Evolutionary conservation across 192 early-diverging fungal species (phyloP).

Genomic region (Linnemannia zychae): DNA sequence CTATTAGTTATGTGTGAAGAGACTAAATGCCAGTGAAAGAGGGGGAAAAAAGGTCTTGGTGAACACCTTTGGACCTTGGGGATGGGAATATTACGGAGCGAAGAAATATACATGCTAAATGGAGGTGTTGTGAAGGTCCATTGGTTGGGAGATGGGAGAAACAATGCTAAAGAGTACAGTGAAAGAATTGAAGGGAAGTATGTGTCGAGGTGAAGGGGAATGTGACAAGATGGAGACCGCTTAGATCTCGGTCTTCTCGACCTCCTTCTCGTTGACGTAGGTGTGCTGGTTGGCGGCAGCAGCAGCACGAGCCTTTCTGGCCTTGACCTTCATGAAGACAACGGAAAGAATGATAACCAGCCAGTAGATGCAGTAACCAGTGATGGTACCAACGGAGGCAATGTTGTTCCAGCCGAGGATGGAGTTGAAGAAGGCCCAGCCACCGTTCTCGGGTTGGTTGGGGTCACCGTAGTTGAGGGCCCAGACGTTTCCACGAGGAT

Average conservation of each 20-base stretch:
- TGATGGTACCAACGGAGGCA: conserved; percentile 80
- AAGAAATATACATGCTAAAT: conserved; percentile 28
- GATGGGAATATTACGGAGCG: conserved; percentile 22
- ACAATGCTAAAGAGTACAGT: conserved; percentile 17
- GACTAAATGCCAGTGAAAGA: background rate
- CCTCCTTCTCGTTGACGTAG: conserved; percentile 33
- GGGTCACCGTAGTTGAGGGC: conserved; percentile 75
- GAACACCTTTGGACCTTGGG: conserved; percentile 3
- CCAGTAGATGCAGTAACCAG: conserved; percentile 90
- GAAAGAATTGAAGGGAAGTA: background rate
- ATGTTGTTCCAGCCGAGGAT: conserved; percentile 84
- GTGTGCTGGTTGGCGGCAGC: conserved; percentile 9
- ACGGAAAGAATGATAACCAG: conserved; percentile 64
- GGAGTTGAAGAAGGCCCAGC: conserved; percentile 81
- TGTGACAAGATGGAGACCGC: background rate
- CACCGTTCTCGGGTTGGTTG: conserved; percentile 54
- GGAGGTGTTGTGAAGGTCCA: background rate
- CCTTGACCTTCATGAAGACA: conserved; percentile 59
- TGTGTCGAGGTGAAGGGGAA: background rate
- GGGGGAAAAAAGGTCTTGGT: background rate
- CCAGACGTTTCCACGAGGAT: conserved; percentile 74
- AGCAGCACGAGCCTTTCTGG: conserved; percentile 30
- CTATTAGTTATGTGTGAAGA: background rate
- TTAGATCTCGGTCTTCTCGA: conserved; percentile 32
- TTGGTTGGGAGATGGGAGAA: background rate